Conservation (phyloP, 148 eudicot genomes). For the Chenopodium quinoa region DNA sequence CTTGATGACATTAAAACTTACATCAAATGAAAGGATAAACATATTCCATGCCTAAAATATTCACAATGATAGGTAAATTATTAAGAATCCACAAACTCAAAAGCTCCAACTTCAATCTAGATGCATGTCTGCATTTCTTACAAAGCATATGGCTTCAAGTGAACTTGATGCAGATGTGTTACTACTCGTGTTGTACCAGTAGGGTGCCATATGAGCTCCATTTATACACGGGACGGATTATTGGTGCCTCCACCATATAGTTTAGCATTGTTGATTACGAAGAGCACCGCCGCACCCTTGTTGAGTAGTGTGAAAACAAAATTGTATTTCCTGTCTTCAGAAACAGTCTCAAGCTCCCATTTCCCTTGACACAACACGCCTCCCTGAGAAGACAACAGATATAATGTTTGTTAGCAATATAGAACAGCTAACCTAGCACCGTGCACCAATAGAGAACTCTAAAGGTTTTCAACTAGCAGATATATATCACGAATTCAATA, state of each 20-base stretch:
- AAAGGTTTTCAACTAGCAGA: background rate
- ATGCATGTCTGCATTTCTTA: slow-evolving; percentile 24
- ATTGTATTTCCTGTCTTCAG: slow-evolving; percentile 23
- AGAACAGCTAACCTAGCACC: background rate
- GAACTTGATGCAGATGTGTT: background rate
- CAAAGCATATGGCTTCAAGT: slow-evolving; percentile 19
- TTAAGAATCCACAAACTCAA: slow-evolving; percentile 19
- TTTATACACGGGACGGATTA: slow-evolving; percentile 20
- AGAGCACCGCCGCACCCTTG: background rate
- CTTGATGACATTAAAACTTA: slow-evolving; percentile 31
- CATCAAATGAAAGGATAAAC: slow-evolving; percentile 26
- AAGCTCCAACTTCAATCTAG: slow-evolving; percentile 26
- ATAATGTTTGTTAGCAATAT: background rate
- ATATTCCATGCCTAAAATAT: slow-evolving; percentile 34
- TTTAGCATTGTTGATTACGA: slow-evolving; percentile 7
- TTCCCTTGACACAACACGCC: slow-evolving; percentile 1
- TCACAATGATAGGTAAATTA: slow-evolving; percentile 26
- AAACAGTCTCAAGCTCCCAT: background rate
- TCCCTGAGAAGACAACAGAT: slow-evolving; percentile 9
- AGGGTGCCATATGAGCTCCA: background rate
- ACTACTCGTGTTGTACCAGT: background rate
- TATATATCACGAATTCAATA: background rate
- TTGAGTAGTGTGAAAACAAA: slow-evolving; percentile 21
- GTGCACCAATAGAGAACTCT: background rate
- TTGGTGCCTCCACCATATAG: slow-evolving; percentile 4